Evolutionary conservation across 345 rosid species (phyloP).

Genomic region (Brassica rapa): DNA sequence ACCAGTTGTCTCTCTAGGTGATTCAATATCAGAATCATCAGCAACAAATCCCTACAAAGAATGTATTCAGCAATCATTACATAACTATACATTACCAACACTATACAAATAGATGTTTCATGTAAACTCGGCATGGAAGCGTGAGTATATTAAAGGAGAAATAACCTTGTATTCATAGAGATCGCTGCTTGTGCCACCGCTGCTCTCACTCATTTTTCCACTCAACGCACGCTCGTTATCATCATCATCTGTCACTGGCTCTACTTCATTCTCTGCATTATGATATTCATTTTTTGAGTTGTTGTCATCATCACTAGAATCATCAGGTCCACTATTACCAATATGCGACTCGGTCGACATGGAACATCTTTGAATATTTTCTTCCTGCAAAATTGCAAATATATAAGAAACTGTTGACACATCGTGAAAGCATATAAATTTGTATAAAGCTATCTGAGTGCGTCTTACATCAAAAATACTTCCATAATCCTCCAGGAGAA

Average conservation of each 20-base stretch:
- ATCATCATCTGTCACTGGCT: constrained; percentile 79
- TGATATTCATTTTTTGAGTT: constrained; percentile 74
- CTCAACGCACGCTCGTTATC: constrained; percentile 71
- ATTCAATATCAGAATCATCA: constrained; percentile 79
- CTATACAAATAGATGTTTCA: constrained; percentile 7
- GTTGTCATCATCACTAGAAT: constrained; percentile 90
- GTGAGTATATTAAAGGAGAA: constrained; percentile 17
- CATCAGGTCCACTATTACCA: constrained; percentile 89
- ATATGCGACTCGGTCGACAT: constrained; percentile 86
- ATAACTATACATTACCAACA: not conserved
- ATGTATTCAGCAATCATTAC: constrained; percentile 21
- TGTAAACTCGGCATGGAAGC: constrained; percentile 13
- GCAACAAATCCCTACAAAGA: constrained; percentile 73
- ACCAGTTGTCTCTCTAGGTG: constrained; percentile 56
- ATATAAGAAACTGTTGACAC: not conserved
- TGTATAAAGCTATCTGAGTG: constrained; percentile 17
- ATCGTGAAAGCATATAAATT: not conserved
- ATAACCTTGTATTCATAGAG: constrained; percentile 88
- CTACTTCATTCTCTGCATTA: constrained; percentile 89
- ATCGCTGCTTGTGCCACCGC: constrained; percentile 81
- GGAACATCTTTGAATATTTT: constrained; percentile 89
- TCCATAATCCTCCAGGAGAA: constrained; percentile 88
- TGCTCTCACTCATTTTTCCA: constrained; percentile 94
- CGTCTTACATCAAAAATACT: constrained; percentile 86
- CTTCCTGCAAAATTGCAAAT: constrained; percentile 68